Evolutionary conservation across 1,284 basidiomycete species (phyloP), one percentile per base, ranked within the genome.

Genomic region (Apiotrichum akiyoshidainum): DNA sequence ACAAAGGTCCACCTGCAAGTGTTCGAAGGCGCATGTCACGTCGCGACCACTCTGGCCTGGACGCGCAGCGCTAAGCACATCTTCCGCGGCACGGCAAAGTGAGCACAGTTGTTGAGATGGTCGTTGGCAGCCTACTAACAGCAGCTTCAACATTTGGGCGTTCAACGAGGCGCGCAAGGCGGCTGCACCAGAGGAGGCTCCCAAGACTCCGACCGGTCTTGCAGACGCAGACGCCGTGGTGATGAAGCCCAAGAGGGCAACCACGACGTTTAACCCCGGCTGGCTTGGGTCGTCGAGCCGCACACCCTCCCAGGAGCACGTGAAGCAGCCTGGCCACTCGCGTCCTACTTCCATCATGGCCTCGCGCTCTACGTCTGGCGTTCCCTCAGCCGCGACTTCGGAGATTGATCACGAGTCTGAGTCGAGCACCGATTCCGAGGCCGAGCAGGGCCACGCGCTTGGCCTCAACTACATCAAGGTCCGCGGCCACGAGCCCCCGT

Each of bases 1-100:
- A 82, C 81, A 0, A 74, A 80, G 54, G 80, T 82, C 11, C 80
- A 81, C 57, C 66, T 82, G n/a, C 74, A 78, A 61, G 71, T 78
- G n/a, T 76, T 74, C 53, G 76, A 78, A 51, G 75, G 74, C n/a
- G 72, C 71, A 21, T 74, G 72, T 46, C 78, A 79, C 55, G 78
- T 79, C 10, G 73, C 76, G 0, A 75, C 78, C 0, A 78, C 76
- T 3, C 54, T 78, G 37, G 71, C 71, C n/a, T 78, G 75, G 68
- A 77, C 74, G 4, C 67, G 67, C 17, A 73, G 70, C 22, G 70
- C 76, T 0, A 77, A 77, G 50, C 74, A 70, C 62, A 76, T 78
- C 67, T 77, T 75, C 57, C 61, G 76, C 19, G 72, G 75, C 1
- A 68, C 68, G 35, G 76, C 76, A 1, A 74, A 76, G 76, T 78